Conservation (phyloP, 2,329 filamentous ascomycete genomes). For the Claviceps sp. region DNA sequence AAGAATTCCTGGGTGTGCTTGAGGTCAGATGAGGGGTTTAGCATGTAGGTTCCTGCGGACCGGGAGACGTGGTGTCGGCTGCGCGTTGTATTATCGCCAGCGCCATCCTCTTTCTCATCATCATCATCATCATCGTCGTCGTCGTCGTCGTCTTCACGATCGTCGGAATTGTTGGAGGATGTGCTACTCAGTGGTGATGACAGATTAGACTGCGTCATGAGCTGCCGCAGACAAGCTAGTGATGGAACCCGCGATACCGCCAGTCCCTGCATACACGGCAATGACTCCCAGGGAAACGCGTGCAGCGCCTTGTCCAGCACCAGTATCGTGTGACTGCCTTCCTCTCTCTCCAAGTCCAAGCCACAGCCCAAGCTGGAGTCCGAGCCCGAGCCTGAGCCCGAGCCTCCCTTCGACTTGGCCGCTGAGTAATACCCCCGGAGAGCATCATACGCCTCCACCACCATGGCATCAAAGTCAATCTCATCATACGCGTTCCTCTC, state of each 20-base stretch:
- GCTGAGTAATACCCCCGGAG: constrained; percentile 61
- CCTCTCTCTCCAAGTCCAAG: constrained; percentile 21
- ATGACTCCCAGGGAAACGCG: constrained; percentile 87
- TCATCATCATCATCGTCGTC: background rate
- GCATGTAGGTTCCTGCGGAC: constrained; percentile 56
- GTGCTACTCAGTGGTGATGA: background rate
- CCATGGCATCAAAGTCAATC: constrained; percentile 87
- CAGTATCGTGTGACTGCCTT: constrained; percentile 61
- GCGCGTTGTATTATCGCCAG: constrained; percentile 1
- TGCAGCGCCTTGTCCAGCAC: constrained; percentile 87
- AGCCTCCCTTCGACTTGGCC: constrained; percentile 15
- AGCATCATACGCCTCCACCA: constrained; percentile 76
- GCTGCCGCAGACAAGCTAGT: constrained; percentile 64
- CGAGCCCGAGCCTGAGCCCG: constrained; percentile 10
- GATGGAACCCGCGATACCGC: constrained; percentile 84
- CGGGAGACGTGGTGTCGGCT: constrained; percentile 42
- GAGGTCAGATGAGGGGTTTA: constrained; percentile 82
- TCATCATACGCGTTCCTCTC: constrained; percentile 96
- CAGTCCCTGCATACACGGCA: constrained; percentile 68
- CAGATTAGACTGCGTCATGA: constrained; percentile 43
- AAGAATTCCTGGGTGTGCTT: constrained; percentile 68
- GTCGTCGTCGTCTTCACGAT: background rate
- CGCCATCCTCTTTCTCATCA: background rate
- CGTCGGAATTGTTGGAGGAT: background rate
- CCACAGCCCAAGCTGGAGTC: constrained; percentile 11